Percentiles rank a stretch among this genome's conserved stretches.
Conservation (phyloP, 2,329 filamentous ascomycete genomes). For the Chaetothyriales sp. region DNA sequence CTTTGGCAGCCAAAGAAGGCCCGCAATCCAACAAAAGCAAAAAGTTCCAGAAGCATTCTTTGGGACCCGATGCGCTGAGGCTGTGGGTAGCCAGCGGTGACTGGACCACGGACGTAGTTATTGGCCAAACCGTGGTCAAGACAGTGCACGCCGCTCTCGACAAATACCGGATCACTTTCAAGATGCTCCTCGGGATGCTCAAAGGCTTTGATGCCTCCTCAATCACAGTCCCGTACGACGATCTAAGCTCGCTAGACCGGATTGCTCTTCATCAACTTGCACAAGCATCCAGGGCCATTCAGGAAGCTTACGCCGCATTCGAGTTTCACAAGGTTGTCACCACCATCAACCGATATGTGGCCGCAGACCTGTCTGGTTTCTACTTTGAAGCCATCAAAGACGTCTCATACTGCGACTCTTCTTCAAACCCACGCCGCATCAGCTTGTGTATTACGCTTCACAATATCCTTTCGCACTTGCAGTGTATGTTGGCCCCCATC, state of each 20-base stretch:
- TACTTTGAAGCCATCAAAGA: conserved; percentile 93
- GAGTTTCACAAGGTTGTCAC: conserved; percentile 72
- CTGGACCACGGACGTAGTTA: conserved; percentile 74
- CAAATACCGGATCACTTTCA: conserved; percentile 81
- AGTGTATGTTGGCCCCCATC: conserved; percentile 68
- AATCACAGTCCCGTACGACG: conserved; percentile 22
- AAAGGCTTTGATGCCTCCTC: conserved; percentile 40
- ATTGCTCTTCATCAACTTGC: conserved; percentile 65
- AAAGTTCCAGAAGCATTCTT: conserved; percentile 32
- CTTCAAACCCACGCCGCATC: conserved; percentile 46
- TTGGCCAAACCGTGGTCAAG: conserved; percentile 64
- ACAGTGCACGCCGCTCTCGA: conserved; percentile 62
- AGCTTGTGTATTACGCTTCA: conserved; percentile 44
- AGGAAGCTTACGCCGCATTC: conserved; percentile 51
- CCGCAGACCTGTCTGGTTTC: conserved; percentile 74
- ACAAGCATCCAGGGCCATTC: conserved; percentile 51
- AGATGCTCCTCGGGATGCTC: conserved; percentile 73
- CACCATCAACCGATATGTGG: conserved; percentile 66
- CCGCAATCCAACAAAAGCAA: conserved; percentile 36
- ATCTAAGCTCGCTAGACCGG: conserved; percentile 44
- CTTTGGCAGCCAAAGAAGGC: conserved; percentile 59
- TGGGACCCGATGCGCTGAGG: conserved; percentile 76
- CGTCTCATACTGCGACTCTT: conserved; percentile 69
- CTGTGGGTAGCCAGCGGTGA: conserved; percentile 87
- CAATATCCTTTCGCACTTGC: conserved; percentile 55